These are phyloP conservation scores for Pythium myriotylum DNA, from an alignment of 352 stramenopile genomes.

Conservation along the genomic window DNA sequence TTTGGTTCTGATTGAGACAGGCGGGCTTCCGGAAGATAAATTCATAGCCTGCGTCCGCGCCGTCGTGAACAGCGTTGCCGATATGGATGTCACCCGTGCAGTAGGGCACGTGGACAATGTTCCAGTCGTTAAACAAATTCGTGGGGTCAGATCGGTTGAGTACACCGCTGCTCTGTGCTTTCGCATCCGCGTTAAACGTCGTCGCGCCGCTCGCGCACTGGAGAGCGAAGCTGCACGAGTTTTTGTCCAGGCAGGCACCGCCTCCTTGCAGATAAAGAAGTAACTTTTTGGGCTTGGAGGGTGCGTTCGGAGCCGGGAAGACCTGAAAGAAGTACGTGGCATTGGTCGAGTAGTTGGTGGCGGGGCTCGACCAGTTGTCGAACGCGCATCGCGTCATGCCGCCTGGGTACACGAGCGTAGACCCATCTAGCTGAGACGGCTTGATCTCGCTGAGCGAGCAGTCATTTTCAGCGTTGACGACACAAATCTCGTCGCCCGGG, in stretches of 20 bases:
- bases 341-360: no score
- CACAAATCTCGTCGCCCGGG: no score
- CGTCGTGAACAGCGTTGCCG: conserved; percentile 36
- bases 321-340: no score
- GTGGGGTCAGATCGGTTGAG: conserved; percentile 52
- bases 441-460: no score
- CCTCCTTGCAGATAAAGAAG: conserved; percentile 68
- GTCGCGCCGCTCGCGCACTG: conserved; percentile 49
- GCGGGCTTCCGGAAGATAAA: conserved; percentile 37
- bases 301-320: no score
- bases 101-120: conserved; percentile 70
- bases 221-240: conserved; percentile 62
- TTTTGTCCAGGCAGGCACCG: conserved; percentile 62
- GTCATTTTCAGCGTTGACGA: no score
- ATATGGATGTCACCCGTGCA: conserved; percentile 72
- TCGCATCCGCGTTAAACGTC: conserved; percentile 44
- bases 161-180: conserved; percentile 38
- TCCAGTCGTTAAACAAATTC: conserved; percentile 72
- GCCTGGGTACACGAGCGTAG: no score
- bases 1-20: conserved; percentile 50
- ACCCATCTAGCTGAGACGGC: no score
- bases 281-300: no score
- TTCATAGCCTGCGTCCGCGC: conserved; percentile 39
- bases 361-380: no score
- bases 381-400: no score